Evolutionary conservation across 2,329 filamentous ascomycete genomes (phyloP).

Genomic region (Beauveria sp.): DNA sequence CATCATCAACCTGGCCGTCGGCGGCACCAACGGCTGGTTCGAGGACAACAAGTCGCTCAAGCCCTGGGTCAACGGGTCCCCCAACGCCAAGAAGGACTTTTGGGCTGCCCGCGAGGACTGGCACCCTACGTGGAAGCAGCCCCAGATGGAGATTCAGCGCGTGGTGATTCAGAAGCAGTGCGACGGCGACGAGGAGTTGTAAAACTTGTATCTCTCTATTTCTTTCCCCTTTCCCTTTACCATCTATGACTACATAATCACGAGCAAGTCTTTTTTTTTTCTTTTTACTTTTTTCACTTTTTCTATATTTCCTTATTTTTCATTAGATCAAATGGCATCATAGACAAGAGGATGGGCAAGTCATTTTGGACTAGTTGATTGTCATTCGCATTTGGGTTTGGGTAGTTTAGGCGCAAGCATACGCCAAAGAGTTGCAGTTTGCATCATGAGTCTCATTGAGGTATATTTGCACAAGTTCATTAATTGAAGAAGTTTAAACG

Average conservation of each 20-base stretch:
- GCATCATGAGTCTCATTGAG: neutral
- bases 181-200: constrained; percentile 50
- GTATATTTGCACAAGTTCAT: neutral
- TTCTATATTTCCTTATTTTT: neutral
- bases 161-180: constrained; percentile 67
- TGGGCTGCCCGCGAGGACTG: constrained; percentile 61
- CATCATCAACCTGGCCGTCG: constrained; percentile 68
- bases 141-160: constrained; percentile 59
- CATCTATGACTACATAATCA: neutral
- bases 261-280: neutral
- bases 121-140: constrained; percentile 64
- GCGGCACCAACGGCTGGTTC: constrained; percentile 79
- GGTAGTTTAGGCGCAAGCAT: neutral
- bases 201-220: constrained; percentile 10
- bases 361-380: neutral
- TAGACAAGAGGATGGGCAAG: neutral
- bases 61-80: constrained; percentile 67
- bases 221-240: neutral
- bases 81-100: constrained; percentile 66
- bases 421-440: neutral
- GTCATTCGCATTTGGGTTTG: neutral
- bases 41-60: constrained; percentile 63
- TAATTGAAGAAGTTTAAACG: neutral
- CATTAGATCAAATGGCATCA: constrained; percentile 2
- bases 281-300: too few species aligned